Conservation (phyloP, 2,329 filamentous ascomycete species). For the Epicoccum sorghinum region DNA sequence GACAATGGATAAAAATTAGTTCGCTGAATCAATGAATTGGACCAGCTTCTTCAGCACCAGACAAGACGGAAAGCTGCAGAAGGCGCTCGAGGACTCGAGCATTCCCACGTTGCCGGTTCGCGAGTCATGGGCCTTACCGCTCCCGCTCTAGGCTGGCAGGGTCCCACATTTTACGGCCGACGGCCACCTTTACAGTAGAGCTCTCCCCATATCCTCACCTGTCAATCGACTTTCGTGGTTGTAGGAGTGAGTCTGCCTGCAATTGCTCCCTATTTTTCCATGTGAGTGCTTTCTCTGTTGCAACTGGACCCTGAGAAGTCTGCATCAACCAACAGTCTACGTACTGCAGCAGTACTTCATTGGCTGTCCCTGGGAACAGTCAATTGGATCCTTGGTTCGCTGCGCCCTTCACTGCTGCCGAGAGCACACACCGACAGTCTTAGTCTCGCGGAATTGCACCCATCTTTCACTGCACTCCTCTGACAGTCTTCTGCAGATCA, state of each 20-base stretch:
- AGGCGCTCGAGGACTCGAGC: slow-evolving; percentile 5
- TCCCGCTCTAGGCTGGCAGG: slow-evolving; percentile 6
- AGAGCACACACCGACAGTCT: slow-evolving; percentile 3
- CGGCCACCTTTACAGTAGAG: slow-evolving; percentile 17
- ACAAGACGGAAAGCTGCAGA: not conserved
- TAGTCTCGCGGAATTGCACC: not conserved
- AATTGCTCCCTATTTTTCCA: slow-evolving; percentile 1
- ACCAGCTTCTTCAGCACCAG: no score
- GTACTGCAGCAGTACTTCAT: not conserved
- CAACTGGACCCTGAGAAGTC: not conserved
- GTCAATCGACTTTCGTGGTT: slow-evolving; percentile 11
- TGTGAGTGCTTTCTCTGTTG: not conserved
- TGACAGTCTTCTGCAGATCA: not conserved
- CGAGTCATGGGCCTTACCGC: slow-evolving; percentile 12
- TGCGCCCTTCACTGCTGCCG: not conserved
- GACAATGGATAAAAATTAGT: no score
- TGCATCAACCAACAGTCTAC: no score
- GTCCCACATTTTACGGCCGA: slow-evolving; percentile 11
- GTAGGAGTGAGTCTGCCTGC: slow-evolving; percentile 6
- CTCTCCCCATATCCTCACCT: slow-evolving; percentile 11
- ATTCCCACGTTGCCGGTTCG: slow-evolving; percentile 7
- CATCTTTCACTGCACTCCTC: not conserved
- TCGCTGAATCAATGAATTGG: no score
- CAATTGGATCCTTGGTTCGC: slow-evolving; percentile 1
- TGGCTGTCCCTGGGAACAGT: slow-evolving; percentile 7